Evolutionary conservation across 2,329 filamentous ascomycete genomes (phyloP).

Genomic region (Fusarium decemcellulare): DNA sequence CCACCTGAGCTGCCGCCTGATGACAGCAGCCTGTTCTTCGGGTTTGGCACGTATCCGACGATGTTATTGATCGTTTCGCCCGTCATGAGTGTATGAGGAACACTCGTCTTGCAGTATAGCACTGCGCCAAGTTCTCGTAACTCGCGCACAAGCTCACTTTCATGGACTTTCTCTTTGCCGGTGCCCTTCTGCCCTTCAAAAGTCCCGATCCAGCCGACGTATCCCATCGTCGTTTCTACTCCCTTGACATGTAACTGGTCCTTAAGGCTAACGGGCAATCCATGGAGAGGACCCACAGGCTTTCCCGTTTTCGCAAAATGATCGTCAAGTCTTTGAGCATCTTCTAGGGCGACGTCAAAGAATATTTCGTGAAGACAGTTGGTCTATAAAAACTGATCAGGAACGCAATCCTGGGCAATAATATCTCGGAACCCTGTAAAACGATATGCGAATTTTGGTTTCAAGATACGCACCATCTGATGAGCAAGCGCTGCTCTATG

Average conservation of each 20-base stretch:
- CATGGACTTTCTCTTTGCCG: conserved; percentile 52
- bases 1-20: conserved; percentile 34
- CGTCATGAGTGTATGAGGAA: not conserved
- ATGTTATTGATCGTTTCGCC: not conserved
- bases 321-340: not conserved
- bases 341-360: not conserved
- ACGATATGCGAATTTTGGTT: too few relatives aligned
- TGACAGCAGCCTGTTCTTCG: conserved; percentile 8
- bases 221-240: conserved; percentile 71
- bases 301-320: not conserved
- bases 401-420: too few relatives aligned
- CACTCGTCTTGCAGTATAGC: not conserved
- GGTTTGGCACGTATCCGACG: conserved; percentile 16
- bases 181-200: conserved; percentile 52
- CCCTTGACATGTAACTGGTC: conserved; percentile 74
- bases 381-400: not conserved
- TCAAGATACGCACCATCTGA: not conserved
- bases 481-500: conserved; percentile 6
- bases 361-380: not conserved
- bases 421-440: too few relatives aligned
- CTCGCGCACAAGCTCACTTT: conserved; percentile 62
- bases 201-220: conserved; percentile 59
- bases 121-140: not conserved
- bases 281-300: conserved; percentile 2
- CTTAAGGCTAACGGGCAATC: conserved; percentile 54